Evolutionary conservation across 768 basidiomycete genomes (phyloP).

Genomic region (Daedalea quercina): DNA sequence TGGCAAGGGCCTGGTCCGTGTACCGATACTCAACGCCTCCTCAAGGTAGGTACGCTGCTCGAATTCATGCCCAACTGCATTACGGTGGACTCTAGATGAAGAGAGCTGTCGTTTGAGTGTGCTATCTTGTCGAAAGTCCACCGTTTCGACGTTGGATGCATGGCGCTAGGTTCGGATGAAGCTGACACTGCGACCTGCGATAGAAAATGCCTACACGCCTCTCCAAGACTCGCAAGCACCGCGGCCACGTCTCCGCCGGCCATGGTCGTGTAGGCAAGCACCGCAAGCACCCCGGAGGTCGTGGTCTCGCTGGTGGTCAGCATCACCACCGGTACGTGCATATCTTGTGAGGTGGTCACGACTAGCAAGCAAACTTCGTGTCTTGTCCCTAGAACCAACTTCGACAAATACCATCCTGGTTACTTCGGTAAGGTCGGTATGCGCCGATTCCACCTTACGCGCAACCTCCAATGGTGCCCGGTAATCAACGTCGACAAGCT

Average conservation of each 20-base stretch:
- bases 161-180: constrained; percentile 27
- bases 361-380: neutral
- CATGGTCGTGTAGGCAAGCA: constrained; percentile 99
- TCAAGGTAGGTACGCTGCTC: constrained; percentile 58
- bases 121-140: constrained; percentile 11
- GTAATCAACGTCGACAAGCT: constrained; percentile 99
- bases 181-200: constrained; percentile 17
- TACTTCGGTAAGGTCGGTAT: constrained; percentile 99
- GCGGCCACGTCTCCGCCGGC: constrained; percentile 98
- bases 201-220: constrained; percentile 90
- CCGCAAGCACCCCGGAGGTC: constrained; percentile 99
- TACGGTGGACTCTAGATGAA: constrained; percentile 11
- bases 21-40: constrained; percentile 32
- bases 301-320: constrained; percentile 99
- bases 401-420: constrained; percentile 99
- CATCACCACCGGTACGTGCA: constrained; percentile 91
- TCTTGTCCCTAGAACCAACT: constrained; percentile 64
- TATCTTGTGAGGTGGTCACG: neutral
- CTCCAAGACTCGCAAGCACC: constrained; percentile 97
- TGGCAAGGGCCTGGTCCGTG: constrained; percentile 9
- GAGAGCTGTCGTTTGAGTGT: constrained; percentile 13
- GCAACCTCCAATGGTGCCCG: constrained; percentile 87
- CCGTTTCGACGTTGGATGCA: constrained; percentile 49
- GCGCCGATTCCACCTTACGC: constrained; percentile 95
- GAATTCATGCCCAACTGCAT: constrained; percentile 16